Conservation (phyloP, 257 asterid genomes). For the Solanum etuberosum region DNA sequence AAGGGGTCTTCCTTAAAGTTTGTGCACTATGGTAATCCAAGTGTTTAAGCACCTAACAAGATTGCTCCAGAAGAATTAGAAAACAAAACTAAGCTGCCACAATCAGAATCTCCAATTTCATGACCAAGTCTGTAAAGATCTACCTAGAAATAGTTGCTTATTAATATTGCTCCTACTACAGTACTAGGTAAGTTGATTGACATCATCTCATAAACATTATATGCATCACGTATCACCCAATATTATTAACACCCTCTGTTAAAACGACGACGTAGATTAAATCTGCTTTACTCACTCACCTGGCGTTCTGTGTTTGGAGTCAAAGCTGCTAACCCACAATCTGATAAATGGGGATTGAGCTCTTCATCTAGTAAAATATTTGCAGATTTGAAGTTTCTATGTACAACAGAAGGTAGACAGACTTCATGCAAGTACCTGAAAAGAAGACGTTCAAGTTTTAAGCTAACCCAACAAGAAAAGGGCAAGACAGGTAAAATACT, state of each 20-base stretch:
- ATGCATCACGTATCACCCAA: background rate
- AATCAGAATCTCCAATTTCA: background rate
- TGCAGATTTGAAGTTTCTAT: constrained; percentile 89
- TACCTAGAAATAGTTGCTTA: background rate
- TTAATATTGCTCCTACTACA: background rate
- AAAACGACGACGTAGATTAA: background rate
- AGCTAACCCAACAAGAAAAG: background rate
- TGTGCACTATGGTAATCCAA: background rate
- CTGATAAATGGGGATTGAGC: constrained; percentile 90
- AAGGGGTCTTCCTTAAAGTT: background rate
- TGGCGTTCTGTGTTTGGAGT: constrained; percentile 86
- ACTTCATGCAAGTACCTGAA: constrained; percentile 98
- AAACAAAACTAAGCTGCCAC: background rate
- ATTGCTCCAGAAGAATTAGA: background rate
- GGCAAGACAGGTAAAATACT: background rate
- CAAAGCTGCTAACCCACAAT: constrained; percentile 84
- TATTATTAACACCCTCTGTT: background rate
- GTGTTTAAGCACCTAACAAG: background rate
- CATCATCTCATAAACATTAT: background rate
- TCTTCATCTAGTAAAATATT: constrained; percentile 90
- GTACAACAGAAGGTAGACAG: constrained; percentile 89
- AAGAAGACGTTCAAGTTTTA: constrained; percentile 8
- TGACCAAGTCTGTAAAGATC: background rate
- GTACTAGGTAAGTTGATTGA: background rate
- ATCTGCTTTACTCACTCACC: constrained; percentile 32